Percentiles rank a stretch among this genome's conserved stretches.
Evolutionary conservation across 1,284 basidiomycete species (phyloP).

Genomic region (Thelephora terrestris): DNA sequence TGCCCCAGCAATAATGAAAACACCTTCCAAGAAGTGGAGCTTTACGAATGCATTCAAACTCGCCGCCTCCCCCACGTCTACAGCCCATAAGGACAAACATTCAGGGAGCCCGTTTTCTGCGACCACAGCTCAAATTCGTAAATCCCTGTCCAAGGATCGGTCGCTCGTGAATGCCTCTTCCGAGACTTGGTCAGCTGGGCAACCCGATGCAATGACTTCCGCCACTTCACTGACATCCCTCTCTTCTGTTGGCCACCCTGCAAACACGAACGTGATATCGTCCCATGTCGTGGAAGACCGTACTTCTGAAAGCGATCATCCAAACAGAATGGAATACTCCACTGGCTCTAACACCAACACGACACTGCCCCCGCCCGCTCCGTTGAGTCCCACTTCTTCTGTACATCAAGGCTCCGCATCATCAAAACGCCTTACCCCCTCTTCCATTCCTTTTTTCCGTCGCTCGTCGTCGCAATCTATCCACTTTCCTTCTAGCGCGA

Average conservation of each 20-base stretch:
- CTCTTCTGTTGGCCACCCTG: constrained; percentile 53
- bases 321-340: constrained; percentile 57
- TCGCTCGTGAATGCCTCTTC: constrained; percentile 33
- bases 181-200: constrained; percentile 53
- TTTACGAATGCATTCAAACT: constrained; percentile 84
- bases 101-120: constrained; percentile 55
- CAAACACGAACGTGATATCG: not conserved
- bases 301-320: constrained; percentile 47
- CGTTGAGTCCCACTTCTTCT: constrained; percentile 60
- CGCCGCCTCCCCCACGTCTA: constrained; percentile 53
- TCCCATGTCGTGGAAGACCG: constrained; percentile 9
- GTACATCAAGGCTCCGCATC: constrained; percentile 49
- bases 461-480: constrained; percentile 87
- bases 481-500: constrained; percentile 30
- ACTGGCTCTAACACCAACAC: constrained; percentile 63
- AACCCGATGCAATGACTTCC: constrained; percentile 65
- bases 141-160: constrained; percentile 57
- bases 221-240: constrained; percentile 63
- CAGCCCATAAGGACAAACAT: constrained; percentile 41
- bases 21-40: constrained; percentile 93
- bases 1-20: constrained; percentile 38
- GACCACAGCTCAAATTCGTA: constrained; percentile 51
- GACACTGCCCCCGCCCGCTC: constrained; percentile 42
- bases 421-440: constrained; percentile 83
- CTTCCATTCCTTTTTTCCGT: constrained; percentile 92